Base-by-base conservation (phyloP, 2,329 filamentous ascomycete species). In the Venturia aucupariae region DNA sequence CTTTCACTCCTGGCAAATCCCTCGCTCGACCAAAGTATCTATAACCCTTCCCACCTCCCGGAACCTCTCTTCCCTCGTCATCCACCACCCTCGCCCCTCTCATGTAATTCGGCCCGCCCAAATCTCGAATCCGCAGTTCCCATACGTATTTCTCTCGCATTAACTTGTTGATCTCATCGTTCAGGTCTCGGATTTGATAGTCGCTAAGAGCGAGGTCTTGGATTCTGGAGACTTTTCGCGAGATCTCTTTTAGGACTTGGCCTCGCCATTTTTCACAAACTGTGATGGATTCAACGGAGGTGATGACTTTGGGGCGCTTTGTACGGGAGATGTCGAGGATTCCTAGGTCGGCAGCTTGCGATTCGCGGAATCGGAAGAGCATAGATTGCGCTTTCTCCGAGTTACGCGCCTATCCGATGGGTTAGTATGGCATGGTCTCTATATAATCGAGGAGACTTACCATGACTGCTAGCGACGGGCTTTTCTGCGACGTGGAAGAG, bases 61-160 rank as follows among this genome's bases (percentile, higher is more conserved):
- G 80, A 44, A 84, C 79, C 70, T 84, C 81, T 63, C 77, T 75
- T 2, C 82, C 82, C 63, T 84, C 80, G 69, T 84, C 82, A 73
- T 84, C 82, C 65, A 84, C 73, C 69, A 81, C 76, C 30, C 79
- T 72, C 0, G 81, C 80, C n/a, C 78, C 81, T 38, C 92, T 83
- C 89, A 94, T 96, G 76, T 97, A 99, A 77, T 97, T 97, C 38
- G 94, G 94, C 2, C 94, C 94, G n/a, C 94, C 94, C 30, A 97
- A 76, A 72, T 96, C 95, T 65, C 92, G 85, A 70, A 99, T 97
- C 78, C 97, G 92, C 70, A 94, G 86, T 81, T 99, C 94, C 94
- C 94, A 99, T 84, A 96, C 92, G 83, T 95, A 92, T 78, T 99
- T 99, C 80, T 99, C 94, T 68, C 92, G 87, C 90, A 99, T 97